phyloP scores from a whole-genome alignment of 805 yeast genomes.

The Tetrapisispora nanseiensis region DNA sequence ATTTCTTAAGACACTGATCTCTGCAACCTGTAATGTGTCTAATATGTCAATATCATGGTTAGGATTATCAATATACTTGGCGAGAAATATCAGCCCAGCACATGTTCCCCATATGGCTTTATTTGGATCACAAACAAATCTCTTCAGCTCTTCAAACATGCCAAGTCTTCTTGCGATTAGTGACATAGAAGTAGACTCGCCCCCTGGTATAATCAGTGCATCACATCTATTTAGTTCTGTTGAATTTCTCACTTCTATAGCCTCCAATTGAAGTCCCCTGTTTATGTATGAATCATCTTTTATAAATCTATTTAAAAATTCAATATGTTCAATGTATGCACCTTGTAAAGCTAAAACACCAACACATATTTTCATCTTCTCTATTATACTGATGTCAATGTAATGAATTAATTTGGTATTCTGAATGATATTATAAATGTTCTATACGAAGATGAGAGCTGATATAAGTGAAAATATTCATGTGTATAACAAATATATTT shows the following conservation, averaged over 20 bases:
- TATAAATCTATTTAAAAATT: constrained; percentile 35
- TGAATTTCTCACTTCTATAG: constrained; percentile 42
- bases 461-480: too few relatives aligned
- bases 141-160: constrained; percentile 43
- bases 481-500: too few relatives aligned
- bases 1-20: constrained; percentile 55
- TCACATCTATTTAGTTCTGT: constrained; percentile 42
- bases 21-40: constrained; percentile 51
- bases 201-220: constrained; percentile 61
- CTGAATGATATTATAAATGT: too few relatives aligned
- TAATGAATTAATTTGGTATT: too few relatives aligned
- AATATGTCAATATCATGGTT: constrained; percentile 35
- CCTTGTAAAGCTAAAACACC: constrained; percentile 79
- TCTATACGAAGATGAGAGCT: too few relatives aligned
- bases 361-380: constrained; percentile 24
- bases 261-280: constrained; percentile 17
- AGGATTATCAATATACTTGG: constrained; percentile 44
- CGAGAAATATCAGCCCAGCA: constrained; percentile 66
- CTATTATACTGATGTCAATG: too few relatives aligned
- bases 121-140: constrained; percentile 37
- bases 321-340: constrained; percentile 61
- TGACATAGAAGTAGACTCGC: constrained; percentile 63
- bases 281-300: constrained; percentile 16
- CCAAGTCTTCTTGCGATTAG: constrained; percentile 58
- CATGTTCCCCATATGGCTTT: constrained; percentile 79